Conservation (phyloP, 2,329 filamentous ascomycete species). For the Aphanoascus verrucosus region DNA sequence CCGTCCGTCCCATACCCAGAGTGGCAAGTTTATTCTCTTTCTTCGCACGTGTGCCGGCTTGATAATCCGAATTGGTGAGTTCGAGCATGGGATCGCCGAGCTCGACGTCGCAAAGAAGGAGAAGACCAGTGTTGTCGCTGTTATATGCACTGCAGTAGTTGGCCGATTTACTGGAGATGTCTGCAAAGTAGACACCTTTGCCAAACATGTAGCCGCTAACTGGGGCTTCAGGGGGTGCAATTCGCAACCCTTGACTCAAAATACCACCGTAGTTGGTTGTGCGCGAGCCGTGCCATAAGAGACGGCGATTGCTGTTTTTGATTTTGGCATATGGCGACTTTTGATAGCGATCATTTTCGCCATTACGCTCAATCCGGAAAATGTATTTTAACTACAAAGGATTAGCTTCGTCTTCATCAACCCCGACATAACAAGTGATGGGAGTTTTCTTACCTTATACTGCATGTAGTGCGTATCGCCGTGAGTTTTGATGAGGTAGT, state of each 20-base stretch:
- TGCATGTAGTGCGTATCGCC: conserved; percentile 54
- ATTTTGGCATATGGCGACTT: conserved; percentile 43
- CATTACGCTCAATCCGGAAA: conserved; percentile 68
- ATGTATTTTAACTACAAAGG: conserved; percentile 52
- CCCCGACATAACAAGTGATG: not conserved
- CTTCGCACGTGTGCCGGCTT: conserved; percentile 54
- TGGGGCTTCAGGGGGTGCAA: conserved; percentile 68
- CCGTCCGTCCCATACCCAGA: conserved; percentile 55
- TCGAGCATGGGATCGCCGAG: conserved; percentile 64
- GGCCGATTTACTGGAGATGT: conserved; percentile 74
- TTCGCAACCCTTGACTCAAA: conserved; percentile 75
- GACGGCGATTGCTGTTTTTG: conserved; percentile 54
- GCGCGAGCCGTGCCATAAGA: conserved; percentile 81
- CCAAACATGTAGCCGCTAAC: conserved; percentile 78
- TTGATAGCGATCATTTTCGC: conserved; percentile 60
- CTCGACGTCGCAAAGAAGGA: conserved; percentile 76
- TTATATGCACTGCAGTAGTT: conserved; percentile 57
- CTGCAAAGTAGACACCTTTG: conserved; percentile 79
- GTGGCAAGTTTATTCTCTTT: conserved; percentile 54
- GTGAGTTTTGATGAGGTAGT: conserved; percentile 57
- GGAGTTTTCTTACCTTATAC: conserved; percentile 24
- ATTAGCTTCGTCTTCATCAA: conserved; percentile 9
- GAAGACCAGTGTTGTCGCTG: conserved; percentile 59
- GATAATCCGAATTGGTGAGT: conserved; percentile 47
- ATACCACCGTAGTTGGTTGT: conserved; percentile 81